Evolutionary conservation across 345 rosid species (phyloP), one percentile per base, ranked within the genome.

Genomic region (Arabis alpina): DNA sequence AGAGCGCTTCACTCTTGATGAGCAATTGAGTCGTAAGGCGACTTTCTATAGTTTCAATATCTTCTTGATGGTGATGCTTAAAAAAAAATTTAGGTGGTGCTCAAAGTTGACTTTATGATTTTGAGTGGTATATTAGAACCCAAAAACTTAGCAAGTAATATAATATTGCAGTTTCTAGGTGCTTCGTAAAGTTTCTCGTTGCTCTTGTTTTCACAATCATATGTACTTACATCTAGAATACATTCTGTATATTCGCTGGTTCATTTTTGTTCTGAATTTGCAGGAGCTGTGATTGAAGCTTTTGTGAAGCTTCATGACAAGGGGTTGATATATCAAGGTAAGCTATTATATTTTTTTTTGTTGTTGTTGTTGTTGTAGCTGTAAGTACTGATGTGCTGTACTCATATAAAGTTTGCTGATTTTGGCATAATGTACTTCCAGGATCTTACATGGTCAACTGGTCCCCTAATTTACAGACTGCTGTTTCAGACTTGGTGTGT

Each of bases 371-470:
- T 64, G 15, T 36, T 12, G n/a, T 57, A 24, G 28, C 37, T 63
- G 16, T 64, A 15, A 30, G 28, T 54, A 63, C 7, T 28, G 4
- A 43, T 64, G 12, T 49, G 16, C n/a, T 68, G 60, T 54, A 40
- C 65, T 44, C 53, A 61, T 68, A 58, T 28, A 12, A 48, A 15
- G 19, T 34, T 54, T 41, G 52, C 59, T 72, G 51, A 43, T 76
- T 40, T 13, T 55, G 68, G 36, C 61, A 51, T 76, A 42, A 64
- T 71, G 28, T 37, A 57, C 32, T 64, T 70, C 19, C 80, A 93
- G 98, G 98, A 51, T 88, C 97, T 68, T 93, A 93, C 85, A 80
- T 93, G 92, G 98, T 93, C 79, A 93, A 93, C 81, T 93, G 98
- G 98, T 93, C 98, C 50, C 98, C 98, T 37, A 88, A 83, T 79